phyloP scores from a whole-genome alignment of 352 stramenopile genomes.

The Pythium dissimile region DNA sequence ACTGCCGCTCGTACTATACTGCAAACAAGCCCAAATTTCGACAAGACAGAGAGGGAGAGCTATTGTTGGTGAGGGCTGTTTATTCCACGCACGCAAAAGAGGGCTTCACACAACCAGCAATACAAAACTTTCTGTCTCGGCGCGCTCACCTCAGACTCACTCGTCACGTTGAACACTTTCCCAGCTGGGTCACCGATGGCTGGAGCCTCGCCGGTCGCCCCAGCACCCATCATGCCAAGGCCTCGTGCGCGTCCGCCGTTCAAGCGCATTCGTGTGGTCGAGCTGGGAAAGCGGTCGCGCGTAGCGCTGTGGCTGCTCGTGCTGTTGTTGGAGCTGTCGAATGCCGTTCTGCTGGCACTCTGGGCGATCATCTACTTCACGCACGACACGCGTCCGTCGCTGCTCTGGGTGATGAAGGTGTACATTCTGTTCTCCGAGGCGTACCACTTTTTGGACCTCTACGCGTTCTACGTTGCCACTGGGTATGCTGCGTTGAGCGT shows the following conservation, averaged over 20 bases:
- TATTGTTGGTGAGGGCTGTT: no score
- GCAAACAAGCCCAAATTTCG: no score
- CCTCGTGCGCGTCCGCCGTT: neutral
- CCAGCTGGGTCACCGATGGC: no score
- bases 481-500: neutral
- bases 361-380: slow-evolving; percentile 1
- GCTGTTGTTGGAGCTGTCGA: slow-evolving; percentile 4
- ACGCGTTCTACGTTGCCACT: neutral
- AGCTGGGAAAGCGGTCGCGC: neutral
- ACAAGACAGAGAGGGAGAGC: no score
- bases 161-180: no score
- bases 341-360: neutral
- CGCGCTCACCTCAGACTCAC: no score
- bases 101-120: no score
- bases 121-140: no score
- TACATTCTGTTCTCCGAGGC: slow-evolving; percentile 9
- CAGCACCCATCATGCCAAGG: no score
- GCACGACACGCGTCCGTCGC: neutral
- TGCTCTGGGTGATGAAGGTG: slow-evolving; percentile 11
- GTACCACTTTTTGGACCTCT: slow-evolving; percentile 4
- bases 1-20: no score
- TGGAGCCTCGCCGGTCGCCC: no score
- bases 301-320: slow-evolving; percentile 5
- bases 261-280: neutral
- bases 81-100: no score